Conservation (phyloP, 2,329 filamentous ascomycete genomes). For the Chrysoporthe cubensis region DNA sequence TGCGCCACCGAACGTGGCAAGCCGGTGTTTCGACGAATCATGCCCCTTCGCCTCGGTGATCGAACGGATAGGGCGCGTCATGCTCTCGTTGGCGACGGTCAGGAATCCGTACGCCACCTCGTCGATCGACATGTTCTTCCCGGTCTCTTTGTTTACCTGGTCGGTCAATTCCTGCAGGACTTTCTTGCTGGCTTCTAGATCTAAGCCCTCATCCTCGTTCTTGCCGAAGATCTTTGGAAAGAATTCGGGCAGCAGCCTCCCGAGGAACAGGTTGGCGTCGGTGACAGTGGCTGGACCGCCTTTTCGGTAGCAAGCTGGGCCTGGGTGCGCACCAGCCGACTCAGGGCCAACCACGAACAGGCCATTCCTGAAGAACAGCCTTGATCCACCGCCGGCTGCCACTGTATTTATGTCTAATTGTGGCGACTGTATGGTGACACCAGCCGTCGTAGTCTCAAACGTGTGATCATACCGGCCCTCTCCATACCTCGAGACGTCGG, state of each 20-base stretch:
- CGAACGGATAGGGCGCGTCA: constrained; percentile 88
- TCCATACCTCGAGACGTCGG: constrained; percentile 86
- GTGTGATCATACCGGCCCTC: constrained; percentile 89
- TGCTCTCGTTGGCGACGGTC: constrained; percentile 87
- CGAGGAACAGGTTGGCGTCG: constrained; percentile 86
- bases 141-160: constrained; percentile 77
- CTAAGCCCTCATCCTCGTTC: constrained; percentile 80
- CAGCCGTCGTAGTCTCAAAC: constrained; percentile 91
- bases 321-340: constrained; percentile 85
- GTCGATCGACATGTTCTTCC: constrained; percentile 73
- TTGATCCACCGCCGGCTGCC: constrained; percentile 83
- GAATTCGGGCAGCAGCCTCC: constrained; percentile 83
- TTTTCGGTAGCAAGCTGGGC: constrained; percentile 89
- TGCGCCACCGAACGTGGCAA: constrained; percentile 90
- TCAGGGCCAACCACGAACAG: constrained; percentile 90
- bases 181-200: constrained; percentile 73
- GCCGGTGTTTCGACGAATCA: constrained; percentile 85
- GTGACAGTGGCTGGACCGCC: constrained; percentile 90
- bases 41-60: constrained; percentile 92
- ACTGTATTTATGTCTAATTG: constrained; percentile 96
- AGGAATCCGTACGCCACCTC: constrained; percentile 90
- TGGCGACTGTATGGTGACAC: constrained; percentile 91
- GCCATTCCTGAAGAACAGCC: constrained; percentile 86
- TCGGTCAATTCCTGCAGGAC: constrained; percentile 77
- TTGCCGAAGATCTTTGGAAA: constrained; percentile 96